Evolutionary conservation across 805 yeast genomes (phyloP).

Genomic region (Wickerhamomyces ciferrii): DNA sequence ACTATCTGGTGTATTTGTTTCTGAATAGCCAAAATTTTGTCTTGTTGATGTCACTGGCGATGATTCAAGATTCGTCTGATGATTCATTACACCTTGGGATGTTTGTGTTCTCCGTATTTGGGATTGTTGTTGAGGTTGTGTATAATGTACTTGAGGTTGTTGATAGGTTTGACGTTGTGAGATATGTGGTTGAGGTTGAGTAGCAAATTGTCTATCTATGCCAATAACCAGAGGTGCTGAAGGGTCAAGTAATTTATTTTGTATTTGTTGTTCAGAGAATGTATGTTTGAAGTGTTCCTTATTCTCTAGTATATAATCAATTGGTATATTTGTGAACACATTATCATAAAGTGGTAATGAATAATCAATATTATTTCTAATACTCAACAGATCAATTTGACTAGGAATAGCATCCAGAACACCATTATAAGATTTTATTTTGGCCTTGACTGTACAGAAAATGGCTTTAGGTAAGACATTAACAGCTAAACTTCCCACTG

Average conservation of each 20-base stretch:
- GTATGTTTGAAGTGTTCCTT: background rate
- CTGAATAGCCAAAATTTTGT: background rate
- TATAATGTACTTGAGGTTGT: too few relatives aligned
- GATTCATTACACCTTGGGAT: too few relatives aligned
- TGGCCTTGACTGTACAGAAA: slow-evolving; percentile 6
- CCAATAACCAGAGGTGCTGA: too few relatives aligned
- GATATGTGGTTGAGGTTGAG: too few relatives aligned
- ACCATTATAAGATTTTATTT: slow-evolving; percentile 4
- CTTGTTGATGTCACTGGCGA: background rate
- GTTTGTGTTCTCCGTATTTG: too few relatives aligned
- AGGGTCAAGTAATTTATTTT: background rate
- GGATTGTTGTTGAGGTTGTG: too few relatives aligned
- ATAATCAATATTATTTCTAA: background rate
- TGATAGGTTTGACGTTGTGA: too few relatives aligned
- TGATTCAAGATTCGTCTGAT: background rate
- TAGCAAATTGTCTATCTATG: too few relatives aligned
- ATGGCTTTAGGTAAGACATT: slow-evolving; percentile 7
- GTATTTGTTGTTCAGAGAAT: background rate
- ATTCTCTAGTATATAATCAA: background rate
- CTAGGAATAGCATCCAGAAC: slow-evolving; percentile 5
- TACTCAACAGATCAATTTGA: background rate
- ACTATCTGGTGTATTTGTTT: background rate
- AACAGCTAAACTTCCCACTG: background rate
- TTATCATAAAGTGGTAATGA: slow-evolving; percentile 3
- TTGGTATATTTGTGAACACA: slow-evolving; percentile 3